Conservation (phyloP, 371 early-diverging fungal genomes). For the Apophysomyces variabilis region DNA sequence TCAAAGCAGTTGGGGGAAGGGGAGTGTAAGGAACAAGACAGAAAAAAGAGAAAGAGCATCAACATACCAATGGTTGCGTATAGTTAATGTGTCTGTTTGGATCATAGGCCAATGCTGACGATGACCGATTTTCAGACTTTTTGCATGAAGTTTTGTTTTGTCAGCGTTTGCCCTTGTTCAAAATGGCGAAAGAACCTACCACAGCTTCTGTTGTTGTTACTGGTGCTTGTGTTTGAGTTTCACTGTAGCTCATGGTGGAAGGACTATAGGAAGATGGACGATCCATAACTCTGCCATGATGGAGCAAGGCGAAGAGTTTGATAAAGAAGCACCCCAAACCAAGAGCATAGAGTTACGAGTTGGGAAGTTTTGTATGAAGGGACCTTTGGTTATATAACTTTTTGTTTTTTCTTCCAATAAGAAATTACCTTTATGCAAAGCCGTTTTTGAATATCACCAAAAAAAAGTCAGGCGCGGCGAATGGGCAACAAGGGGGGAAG, state of each 20-base stretch:
- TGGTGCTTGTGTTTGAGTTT: neutral
- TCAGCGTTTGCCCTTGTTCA: too few species aligned
- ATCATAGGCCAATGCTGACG: constrained; percentile 23
- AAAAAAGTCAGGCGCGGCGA: constrained; percentile 11
- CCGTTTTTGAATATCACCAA: constrained; percentile 9
- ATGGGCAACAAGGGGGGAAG: constrained; percentile 7
- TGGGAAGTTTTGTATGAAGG: too few species aligned
- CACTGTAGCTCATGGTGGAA: constrained; percentile 3
- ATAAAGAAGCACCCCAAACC: too few species aligned
- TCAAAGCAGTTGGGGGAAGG: neutral
- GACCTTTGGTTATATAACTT: too few species aligned
- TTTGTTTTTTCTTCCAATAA: neutral
- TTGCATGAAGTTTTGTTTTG: neutral
- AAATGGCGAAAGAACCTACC: neutral
- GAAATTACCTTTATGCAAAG: constrained; percentile 13
- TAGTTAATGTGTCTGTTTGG: constrained; percentile 23
- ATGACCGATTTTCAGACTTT: constrained; percentile 6
- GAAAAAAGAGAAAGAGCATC: neutral
- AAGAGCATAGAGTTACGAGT: too few species aligned
- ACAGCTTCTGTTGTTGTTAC: constrained; percentile 4
- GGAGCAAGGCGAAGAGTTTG: neutral
- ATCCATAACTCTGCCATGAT: constrained; percentile 3
- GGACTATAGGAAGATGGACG: constrained; percentile 7
- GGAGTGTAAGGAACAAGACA: neutral
- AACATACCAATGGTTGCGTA: constrained; percentile 9